Evolutionary conservation across 1,284 basidiomycete genomes (phyloP), one percentile per base, ranked within the genome.

Genomic region (Sporisorium reilianum): DNA sequence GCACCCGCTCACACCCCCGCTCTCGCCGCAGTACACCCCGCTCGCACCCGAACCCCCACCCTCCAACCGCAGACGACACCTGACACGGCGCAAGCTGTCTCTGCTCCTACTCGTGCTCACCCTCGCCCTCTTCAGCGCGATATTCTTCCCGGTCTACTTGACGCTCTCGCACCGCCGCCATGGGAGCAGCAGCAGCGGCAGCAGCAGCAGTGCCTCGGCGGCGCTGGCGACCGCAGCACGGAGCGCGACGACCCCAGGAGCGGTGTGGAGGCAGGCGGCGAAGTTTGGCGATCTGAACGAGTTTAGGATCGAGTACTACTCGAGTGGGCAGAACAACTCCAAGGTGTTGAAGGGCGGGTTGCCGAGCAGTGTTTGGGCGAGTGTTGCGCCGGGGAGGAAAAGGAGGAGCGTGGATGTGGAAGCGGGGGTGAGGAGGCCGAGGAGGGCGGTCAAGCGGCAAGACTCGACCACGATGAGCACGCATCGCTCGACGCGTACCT

Each of bases 221-320:
- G n/a, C n/a, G n/a, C n/a, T n/a, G n/a, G n/a, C n/a, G n/a, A n/a
- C n/a, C n/a, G 11, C 44, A 4, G 48, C 45, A 11, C 8, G 12
- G 11, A 25, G 36, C 6, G 18, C 20, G 8, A 57, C 64, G 3
- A 55, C 38, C 10, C 7, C 55, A 91, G 51, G 90, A 88, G n/a
- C 87, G 84, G 12, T 87, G 86, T 57, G 64, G 58, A 11, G 10
- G 38, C 58, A 61, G 23, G 14, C 18, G 7, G 3, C 1, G 11
- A 30, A 40, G 2, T 71, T 65, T 25, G 41, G 3, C 5, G 25
- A 54, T 28, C 26, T 71, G 11, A 14, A 50, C 50, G 59, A 65
- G 14, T 57, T 71, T 4, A 25, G 55, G 8, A 65, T 71, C 48
- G 28, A 46, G 12, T 55, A 65, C 23, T 61, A 62, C 40, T 57